Conservation (phyloP, 805 yeast species). For the Candida arabinofermentans region DNA sequence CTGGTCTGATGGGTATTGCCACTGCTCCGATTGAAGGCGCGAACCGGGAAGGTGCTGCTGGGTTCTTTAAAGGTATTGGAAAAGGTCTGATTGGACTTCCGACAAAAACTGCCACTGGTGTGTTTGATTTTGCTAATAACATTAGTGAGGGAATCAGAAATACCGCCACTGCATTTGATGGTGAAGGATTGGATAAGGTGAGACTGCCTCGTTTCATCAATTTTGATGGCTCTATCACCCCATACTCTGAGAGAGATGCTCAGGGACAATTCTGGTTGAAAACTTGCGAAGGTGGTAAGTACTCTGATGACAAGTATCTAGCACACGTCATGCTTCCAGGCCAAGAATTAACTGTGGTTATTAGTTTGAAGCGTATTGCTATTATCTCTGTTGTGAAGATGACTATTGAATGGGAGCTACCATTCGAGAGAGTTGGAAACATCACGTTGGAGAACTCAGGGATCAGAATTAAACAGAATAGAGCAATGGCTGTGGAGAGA, state of each 20-base stretch:
- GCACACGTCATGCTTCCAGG: conserved; percentile 86
- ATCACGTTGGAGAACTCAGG: conserved; percentile 81
- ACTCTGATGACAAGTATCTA: conserved; percentile 65
- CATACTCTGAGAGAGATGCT: conserved; percentile 76
- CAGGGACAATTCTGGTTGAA: conserved; percentile 95
- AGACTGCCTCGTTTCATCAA: conserved; percentile 78
- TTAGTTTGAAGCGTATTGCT: conserved; percentile 67
- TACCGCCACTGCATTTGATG: conserved; percentile 87
- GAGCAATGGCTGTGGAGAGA: conserved; percentile 32
- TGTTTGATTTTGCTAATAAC: conserved; percentile 88
- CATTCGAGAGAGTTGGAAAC: conserved; percentile 60
- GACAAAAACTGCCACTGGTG: conserved; percentile 93
- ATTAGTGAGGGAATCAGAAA: conserved; percentile 91
- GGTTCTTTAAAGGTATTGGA: conserved; percentile 91
- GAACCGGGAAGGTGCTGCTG: conserved; percentile 80
- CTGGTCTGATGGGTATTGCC: conserved; percentile 90
- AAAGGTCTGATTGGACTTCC: conserved; percentile 95
- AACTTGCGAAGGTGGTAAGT: conserved; percentile 75
- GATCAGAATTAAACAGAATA: conserved; percentile 56
- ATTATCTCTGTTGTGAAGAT: conserved; percentile 60
- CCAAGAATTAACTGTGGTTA: conserved; percentile 69
- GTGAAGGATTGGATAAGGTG: conserved; percentile 69
- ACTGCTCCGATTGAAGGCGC: conserved; percentile 90
- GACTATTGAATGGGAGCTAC: conserved; percentile 67
- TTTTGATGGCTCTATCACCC: conserved; percentile 66